Conservation (phyloP, 768 basidiomycete species). For the Tricholoma hemisulphureum region DNA sequence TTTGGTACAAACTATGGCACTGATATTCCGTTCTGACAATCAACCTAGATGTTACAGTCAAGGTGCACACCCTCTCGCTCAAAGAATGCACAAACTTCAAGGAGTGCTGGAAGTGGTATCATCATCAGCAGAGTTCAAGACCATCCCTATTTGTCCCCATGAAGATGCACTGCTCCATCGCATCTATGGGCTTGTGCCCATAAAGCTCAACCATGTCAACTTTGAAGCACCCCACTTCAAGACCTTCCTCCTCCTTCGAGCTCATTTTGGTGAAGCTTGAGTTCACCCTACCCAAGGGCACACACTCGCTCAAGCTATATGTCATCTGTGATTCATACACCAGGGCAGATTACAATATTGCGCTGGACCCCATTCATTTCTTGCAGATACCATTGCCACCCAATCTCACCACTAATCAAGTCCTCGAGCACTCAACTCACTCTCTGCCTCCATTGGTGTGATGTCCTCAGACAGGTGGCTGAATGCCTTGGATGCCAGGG, state of each 20-base stretch:
- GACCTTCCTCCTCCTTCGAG: constrained; percentile 93
- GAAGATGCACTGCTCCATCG: constrained; percentile 82
- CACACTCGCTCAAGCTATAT: constrained; percentile 78
- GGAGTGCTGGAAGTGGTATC: constrained; percentile 96
- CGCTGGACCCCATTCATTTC: constrained; percentile 79
- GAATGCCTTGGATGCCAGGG: constrained; percentile 95
- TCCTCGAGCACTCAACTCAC: constrained; percentile 77
- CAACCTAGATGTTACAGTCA: constrained; percentile 82
- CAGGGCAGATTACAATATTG: constrained; percentile 90
- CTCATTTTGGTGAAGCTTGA: constrained; percentile 92
- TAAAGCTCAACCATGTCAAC: constrained; percentile 80
- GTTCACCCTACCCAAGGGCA: constrained; percentile 83
- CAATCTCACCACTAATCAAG: constrained; percentile 91
- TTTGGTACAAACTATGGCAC: not conserved
- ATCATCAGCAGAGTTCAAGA: constrained; percentile 95
- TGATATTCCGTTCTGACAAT: constrained; percentile 11
- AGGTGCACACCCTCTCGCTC: constrained; percentile 92
- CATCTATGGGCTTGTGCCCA: constrained; percentile 94
- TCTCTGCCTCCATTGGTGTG: constrained; percentile 95
- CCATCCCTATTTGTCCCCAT: constrained; percentile 91
- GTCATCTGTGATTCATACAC: constrained; percentile 92
- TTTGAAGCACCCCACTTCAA: constrained; percentile 98
- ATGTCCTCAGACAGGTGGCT: constrained; percentile 97
- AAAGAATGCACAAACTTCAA: constrained; percentile 95
- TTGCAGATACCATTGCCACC: constrained; percentile 88